Base-by-base conservation (phyloP, 257 asterid species). In the Solanum dulcamara region DNA sequence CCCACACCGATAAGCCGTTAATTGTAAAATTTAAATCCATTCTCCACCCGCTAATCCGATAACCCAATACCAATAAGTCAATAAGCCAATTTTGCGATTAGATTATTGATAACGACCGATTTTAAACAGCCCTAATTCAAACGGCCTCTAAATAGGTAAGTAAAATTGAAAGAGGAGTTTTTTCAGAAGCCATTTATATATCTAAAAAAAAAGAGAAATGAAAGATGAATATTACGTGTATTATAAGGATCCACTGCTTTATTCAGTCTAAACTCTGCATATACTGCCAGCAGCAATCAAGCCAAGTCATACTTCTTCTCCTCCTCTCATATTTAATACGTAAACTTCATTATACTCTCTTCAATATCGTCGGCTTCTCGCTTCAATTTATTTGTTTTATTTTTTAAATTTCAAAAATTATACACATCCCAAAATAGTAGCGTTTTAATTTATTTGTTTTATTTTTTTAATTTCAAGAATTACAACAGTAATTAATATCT, bases 391-490 rank as follows among this genome's bases (percentile, higher is more conserved):
- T 44, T 40, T 28, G 3, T 46, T 50, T 5, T 44, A 4, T 9
- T 2, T 75, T 15, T 32, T 7, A 33, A n/a, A 1, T 5, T 18
- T 17, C 1, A n/a, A n/a, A 1, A 17, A 18, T 51, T 51, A 51
- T n/a, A n/a, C n/a, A n/a, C n/a, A n/a, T n/a, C n/a, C 7, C 0
- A 4, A 75, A 26, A 14, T 48, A 15, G 3, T 2, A 0, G 2
- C 12, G 0, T 59, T 59, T 44, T 11, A 35, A 5, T 75, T 26
- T 33, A 4, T 44, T 40, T 28, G 3, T 46, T 50, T 5, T 44
- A 4, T 9, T 2, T 75, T 15, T 32, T 7, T 68, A 1, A 1
- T 5, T 18, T 17, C 1, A n/a, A n/a, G 4, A 17, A 18, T 51
- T 51, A 51, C 10, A 0, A 18, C 7, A 18, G 18, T 2, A 70